Evolutionary conservation across 352 stramenopile species (phyloP), one percentile per base, ranked within the genome.

Genomic region (Hyaloperonospora brassicae): DNA sequence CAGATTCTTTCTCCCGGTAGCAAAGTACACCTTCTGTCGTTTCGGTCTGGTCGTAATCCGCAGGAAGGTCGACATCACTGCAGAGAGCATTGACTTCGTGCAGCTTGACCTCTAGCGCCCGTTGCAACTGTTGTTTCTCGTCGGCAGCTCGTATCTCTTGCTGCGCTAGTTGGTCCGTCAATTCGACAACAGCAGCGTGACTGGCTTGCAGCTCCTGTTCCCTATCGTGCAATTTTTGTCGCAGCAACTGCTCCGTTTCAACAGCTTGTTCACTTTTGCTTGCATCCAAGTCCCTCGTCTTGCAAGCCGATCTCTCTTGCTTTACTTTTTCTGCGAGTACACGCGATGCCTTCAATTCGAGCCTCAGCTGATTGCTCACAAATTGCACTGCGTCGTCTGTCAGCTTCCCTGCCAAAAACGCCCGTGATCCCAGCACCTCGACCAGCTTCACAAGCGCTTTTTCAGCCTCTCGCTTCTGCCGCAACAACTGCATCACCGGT

Each of bases 391-490:
- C 57, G 12, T 74, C 65, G 35, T 71, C 64, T 4, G 35, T 40
- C 45, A 71, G 44, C 44, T 68, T 67, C 12, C 59, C 64, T 7
- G 57, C 57, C 22, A 71, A 64, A 62, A 74, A 65, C 47, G 62
- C 62, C 21, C 58, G 42, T 23, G 59, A 72, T 4, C 57, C 58
- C 30, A 75, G 13, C 17, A 72, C 67, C 24, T 75, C 63, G 0
- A 62, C 60, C 11, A 75, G 47, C 17, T 72, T 65, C 10, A 56
- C 52, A 42, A 81, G 57, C 11, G 64, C 57, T n/a, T 55, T 42
- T 36, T 76, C 72, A 8, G 51, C 52, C 47, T 68, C 64, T n/a
- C 65, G 69, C 54, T 81, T 77, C 50, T 79, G 70, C 41, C 68
- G 62, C 40, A 86, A 34, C 17, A 83, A 36, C 35, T 59, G 50